Evolutionary conservation across 768 basidiomycete genomes (phyloP).

Genomic region (Tricholoma saponaceum): DNA sequence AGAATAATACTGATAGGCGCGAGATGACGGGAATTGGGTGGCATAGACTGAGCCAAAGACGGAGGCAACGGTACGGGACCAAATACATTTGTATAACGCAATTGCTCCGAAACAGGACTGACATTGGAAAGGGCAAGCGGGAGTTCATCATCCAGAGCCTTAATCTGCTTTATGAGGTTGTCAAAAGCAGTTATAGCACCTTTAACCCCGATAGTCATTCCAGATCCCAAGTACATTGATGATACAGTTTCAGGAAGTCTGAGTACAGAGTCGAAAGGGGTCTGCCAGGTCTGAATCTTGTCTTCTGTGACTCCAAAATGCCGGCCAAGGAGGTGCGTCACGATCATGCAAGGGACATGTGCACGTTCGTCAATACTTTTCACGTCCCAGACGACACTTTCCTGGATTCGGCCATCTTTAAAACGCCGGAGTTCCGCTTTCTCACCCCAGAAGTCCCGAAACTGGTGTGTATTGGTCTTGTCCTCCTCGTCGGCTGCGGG

Average conservation of each 20-base stretch:
- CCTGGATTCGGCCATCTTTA: conserved; percentile 89
- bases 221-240: conserved; percentile 35
- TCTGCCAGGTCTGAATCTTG: conserved; percentile 57
- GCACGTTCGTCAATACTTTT: conserved; percentile 75
- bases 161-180: conserved; percentile 67
- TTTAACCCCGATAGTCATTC: conserved; percentile 57
- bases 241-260: conserved; percentile 55
- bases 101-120: conserved; percentile 63
- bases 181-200: conserved; percentile 79
- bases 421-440: conserved; percentile 93
- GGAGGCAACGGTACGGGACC: conserved; percentile 69
- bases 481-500: conserved; percentile 69
- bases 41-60: conserved; percentile 47
- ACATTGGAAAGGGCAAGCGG: conserved; percentile 78
- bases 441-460: conserved; percentile 86
- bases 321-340: conserved; percentile 64
- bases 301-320: conserved; percentile 67
- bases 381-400: conserved; percentile 97
- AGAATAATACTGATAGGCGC: conserved; percentile 72
- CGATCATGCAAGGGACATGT: conserved; percentile 71
- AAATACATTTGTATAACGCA: conserved; percentile 84
- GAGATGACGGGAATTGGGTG: conserved; percentile 58
- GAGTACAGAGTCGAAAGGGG: conserved; percentile 52
- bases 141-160: conserved; percentile 63
- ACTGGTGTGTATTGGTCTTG: conserved; percentile 46